These are phyloP conservation scores for Fusarium algeriense DNA, from an alignment of 2,329 filamentous ascomycete genomes.

Conservation along the genomic window DNA sequence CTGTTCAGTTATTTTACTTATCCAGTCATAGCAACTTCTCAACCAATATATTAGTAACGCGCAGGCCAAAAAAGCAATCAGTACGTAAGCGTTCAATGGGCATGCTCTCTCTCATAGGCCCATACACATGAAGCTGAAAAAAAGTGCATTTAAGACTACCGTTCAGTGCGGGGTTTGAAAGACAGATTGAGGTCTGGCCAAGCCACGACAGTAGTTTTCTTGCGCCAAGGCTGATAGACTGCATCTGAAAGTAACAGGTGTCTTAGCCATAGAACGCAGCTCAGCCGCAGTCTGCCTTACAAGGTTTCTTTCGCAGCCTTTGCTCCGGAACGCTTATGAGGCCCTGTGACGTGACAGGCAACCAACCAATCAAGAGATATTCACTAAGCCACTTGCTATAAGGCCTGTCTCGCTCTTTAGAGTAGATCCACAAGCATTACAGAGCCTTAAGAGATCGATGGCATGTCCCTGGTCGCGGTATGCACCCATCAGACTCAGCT, in stretches of 20 bases:
- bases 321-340: too few relatives aligned
- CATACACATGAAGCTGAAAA: background rate
- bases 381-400: too few relatives aligned
- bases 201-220: background rate
- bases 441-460: background rate
- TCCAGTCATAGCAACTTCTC: background rate
- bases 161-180: background rate
- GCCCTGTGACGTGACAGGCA: too few relatives aligned
- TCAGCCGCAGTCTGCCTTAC: background rate
- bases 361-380: too few relatives aligned
- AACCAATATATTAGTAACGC: background rate
- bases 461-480: background rate
- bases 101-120: background rate
- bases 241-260: background rate
- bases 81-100: background rate
- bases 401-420: too few relatives aligned
- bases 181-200: background rate
- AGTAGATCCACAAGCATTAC: too few relatives aligned
- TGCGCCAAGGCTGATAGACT: background rate
- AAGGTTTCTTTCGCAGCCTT: background rate
- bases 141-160: background rate
- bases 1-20: background rate
- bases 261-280: background rate
- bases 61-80: background rate
- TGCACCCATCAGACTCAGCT: background rate